These are phyloP conservation scores for Pythium phragmiticola DNA, from an alignment of 352 stramenopile genomes.

Conservation along the genomic window DNA sequence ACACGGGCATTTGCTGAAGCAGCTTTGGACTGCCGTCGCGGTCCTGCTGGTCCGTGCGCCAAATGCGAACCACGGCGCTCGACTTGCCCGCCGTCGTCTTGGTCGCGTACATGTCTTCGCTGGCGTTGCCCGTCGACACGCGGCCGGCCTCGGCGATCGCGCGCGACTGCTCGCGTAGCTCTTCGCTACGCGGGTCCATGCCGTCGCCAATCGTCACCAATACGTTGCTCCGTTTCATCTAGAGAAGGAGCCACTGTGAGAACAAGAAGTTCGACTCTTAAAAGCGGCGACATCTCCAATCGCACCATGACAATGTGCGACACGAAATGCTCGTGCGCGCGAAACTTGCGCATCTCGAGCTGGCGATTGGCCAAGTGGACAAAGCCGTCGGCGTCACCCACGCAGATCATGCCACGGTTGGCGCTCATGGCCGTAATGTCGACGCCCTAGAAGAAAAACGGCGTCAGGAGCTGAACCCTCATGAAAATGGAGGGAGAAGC, in stretches of 20 bases:
- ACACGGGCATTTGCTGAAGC: conserved; percentile 83
- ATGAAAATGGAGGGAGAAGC: not conserved
- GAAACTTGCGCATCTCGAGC: conserved; percentile 80
- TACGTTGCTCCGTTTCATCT: conserved; percentile 90
- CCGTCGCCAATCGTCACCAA: conserved; percentile 84
- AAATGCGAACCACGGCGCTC: conserved; percentile 80
- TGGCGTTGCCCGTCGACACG: conserved; percentile 28
- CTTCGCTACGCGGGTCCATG: conserved; percentile 78
- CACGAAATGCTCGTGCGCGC: conserved; percentile 84
- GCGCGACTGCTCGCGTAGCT: conserved; percentile 75
- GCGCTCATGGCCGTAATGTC: conserved; percentile 87
- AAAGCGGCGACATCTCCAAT: not conserved
- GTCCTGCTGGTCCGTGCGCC: conserved; percentile 88
- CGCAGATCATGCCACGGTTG: conserved; percentile 83
- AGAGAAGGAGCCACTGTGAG: not conserved
- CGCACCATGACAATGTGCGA: conserved; percentile 87
- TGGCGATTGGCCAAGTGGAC: conserved; percentile 84
- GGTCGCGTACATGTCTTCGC: conserved; percentile 54
- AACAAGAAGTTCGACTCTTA: too few relatives aligned
- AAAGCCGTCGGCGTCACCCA: conserved; percentile 80
- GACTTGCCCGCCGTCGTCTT: conserved; percentile 58
- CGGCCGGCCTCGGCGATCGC: conserved; percentile 74
- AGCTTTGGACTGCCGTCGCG: conserved; percentile 82
- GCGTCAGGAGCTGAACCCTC: not conserved
- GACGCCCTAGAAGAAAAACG: conserved; percentile 44